Evolutionary conservation across 208 protist species (phyloP), one percentile per base, ranked within the genome.

Genomic region (Acanthamoeba triangularis): DNA sequence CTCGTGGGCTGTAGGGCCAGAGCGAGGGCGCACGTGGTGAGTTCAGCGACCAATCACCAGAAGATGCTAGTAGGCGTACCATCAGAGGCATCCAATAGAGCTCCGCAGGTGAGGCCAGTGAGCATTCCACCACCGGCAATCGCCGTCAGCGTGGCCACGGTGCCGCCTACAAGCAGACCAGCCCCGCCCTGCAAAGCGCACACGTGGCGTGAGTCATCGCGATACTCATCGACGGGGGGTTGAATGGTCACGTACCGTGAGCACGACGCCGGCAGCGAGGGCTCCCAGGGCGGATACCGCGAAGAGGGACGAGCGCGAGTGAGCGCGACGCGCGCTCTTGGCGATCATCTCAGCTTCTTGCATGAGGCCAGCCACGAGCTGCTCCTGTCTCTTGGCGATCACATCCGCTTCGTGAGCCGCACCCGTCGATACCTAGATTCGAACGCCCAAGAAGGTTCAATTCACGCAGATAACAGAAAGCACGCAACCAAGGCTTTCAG

Each of bases 361-460:
- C 35, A 90, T 20, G 49, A 90, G 80, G n/a, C 30, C 49, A 1
- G 25, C 14, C 80, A 90, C 44, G 52, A 90, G 80, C 47, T 90
- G 80, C n/a, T 90, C 80, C n/a, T 90, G 80, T 16, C 52, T 90
- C 54, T 90, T 2, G 14, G 80, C 80, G 23, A 90, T 90, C 49
- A 41, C 30, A 5, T 90, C 52, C 1, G 80, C 25, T 35, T 90
- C 80, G n/a, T 14, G 20, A 25, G 80, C 52, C 23, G 30, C 80
- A 16, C 23, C 25, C 0, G 80, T 44, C 0, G 35, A 10, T 30
- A 90, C 35, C 49, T 61, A 28, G 0, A 61, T 11, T 6, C 20
- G 20, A 59, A 59, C 14, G 1, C 1, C 54, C 18, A 59, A n/a
- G n/a, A n/a, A n/a, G n/a, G n/a, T n/a, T n/a, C n/a, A n/a, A n/a